These are phyloP conservation scores for Penicillium samsonianum DNA, from an alignment of 495 filamentous ascomycete species.

Conservation along the genomic window DNA sequence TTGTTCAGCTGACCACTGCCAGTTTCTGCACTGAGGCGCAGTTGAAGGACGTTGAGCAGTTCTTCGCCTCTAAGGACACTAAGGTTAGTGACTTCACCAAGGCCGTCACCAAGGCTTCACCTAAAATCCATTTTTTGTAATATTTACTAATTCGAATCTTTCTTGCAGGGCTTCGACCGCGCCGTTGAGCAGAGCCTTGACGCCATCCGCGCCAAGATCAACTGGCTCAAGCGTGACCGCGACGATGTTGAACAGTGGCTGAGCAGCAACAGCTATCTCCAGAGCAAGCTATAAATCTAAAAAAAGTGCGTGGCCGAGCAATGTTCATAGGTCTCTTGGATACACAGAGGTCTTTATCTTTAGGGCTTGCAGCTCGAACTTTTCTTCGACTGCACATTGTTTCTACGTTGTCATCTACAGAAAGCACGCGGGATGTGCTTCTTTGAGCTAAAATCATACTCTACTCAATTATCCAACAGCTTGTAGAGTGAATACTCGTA, in stretches of 20 bases:
- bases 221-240: conserved; percentile 63
- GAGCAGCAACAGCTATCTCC: conserved; percentile 56
- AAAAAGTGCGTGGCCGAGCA: background rate
- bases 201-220: conserved; percentile 58
- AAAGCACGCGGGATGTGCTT: conserved; percentile 5
- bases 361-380: background rate
- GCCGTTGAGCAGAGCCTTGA: conserved; percentile 63
- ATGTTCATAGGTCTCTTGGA: background rate
- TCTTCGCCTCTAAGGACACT: conserved; percentile 79
- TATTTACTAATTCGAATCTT: conserved; percentile 17
- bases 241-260: conserved; percentile 63
- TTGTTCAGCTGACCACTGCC: conserved; percentile 81
- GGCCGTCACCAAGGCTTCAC: background rate
- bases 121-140: background rate
- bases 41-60: conserved; percentile 70
- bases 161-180: conserved; percentile 55
- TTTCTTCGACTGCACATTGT: background rate
- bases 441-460: conserved; percentile 5
- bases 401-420: background rate
- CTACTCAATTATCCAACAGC: background rate
- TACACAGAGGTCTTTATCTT: background rate
- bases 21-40: conserved; percentile 79
- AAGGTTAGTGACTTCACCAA: conserved; percentile 53
- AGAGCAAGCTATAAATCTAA: conserved; percentile 41
- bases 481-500: background rate